Evolutionary conservation across 2,329 filamentous ascomycete species (phyloP).

Genomic region (Sporothrix dimorphospora): DNA sequence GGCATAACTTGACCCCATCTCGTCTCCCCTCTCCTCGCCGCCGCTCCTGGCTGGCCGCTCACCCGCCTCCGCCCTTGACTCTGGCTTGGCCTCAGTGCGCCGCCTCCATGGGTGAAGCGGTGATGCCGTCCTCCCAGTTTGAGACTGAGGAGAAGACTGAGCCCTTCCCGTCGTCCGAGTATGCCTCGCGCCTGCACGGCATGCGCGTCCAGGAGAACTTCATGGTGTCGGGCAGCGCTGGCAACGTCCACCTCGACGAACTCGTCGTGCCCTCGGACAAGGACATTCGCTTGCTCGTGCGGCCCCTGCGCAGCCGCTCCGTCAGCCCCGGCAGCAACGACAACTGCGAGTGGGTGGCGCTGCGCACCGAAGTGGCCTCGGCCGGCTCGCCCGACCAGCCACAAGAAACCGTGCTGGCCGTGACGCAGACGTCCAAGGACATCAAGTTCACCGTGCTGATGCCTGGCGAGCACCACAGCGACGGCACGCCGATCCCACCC

Average conservation of each 20-base stretch:
- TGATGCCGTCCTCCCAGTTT: constrained; percentile 34
- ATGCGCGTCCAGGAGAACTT: constrained; percentile 50
- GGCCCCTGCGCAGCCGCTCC: constrained; percentile 57
- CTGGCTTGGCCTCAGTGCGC: neutral
- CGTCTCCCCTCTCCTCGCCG: neutral
- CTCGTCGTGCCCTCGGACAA: constrained; percentile 50
- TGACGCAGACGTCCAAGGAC: constrained; percentile 62
- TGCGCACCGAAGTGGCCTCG: constrained; percentile 58
- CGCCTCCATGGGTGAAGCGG: constrained; percentile 22
- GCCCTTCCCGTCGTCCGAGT: constrained; percentile 60
- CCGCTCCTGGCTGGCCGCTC: constrained; percentile 23
- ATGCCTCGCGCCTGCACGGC: constrained; percentile 53
- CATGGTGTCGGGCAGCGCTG: constrained; percentile 45
- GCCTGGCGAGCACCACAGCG: constrained; percentile 51
- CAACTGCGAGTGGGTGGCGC: constrained; percentile 60
- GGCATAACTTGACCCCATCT: neutral
- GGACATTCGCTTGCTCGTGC: constrained; percentile 61
- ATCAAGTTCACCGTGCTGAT: constrained; percentile 64
- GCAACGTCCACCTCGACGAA: constrained; percentile 57
- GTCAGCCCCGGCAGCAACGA: constrained; percentile 58
- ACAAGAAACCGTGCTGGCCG: constrained; percentile 61
- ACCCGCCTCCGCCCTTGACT: neutral
- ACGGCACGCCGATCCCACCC: constrained; percentile 49
- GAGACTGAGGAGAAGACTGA: constrained; percentile 59
- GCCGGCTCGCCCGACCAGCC: constrained; percentile 54